Base-by-base conservation (phyloP, 345 rosid genomes). In the Leavenworthia alabamica region DNA sequence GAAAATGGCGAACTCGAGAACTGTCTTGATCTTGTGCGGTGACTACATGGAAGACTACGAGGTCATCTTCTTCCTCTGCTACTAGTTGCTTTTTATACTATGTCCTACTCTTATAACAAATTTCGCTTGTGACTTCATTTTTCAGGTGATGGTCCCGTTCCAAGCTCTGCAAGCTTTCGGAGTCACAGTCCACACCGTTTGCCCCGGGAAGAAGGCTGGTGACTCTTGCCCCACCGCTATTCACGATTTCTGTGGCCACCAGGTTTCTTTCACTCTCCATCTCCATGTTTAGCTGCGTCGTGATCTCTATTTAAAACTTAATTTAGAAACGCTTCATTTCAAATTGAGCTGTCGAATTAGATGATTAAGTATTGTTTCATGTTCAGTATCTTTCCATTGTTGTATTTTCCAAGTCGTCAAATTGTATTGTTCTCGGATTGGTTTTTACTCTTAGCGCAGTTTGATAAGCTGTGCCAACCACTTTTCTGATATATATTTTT, bases 91-190 rank as follows among this genome's bases (percentile, higher is more conserved):
- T 7, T 22, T 6, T 0, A 13, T 6, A 9, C 2, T 3, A 14
- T 10, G 11, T 6, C 20, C 10, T 31, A 12, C 35, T 39, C 19
- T 29, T 43, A 28, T 20, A 67, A 55, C 20, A 26, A 28, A 16
- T 27, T n/a, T 60, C 27, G 23, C 52, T 44, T 19, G 52, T 14
- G 6, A 5, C 14, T 49, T 27, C 11, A 52, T 65, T 24, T 17
- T 13, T 53, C 78, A 90, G 97, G 95, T 73, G 62, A 86, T 92
- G 98, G 98, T 89, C 31, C 95, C 98, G 19, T 89, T 83, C 57
- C 98, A 89, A 75, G 93, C 96, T 2, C 68, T 88, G 45, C 75
- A 47, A 66, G 96, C 96, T 37, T 89, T 65, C 41, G 96, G 95
- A 40, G 69, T 92, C 4, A 19, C 80, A 1, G 90, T 92, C 8